phyloP scores from a whole-genome alignment of 2,329 filamentous ascomycete species.

The Paecilomyces formosus region DNA sequence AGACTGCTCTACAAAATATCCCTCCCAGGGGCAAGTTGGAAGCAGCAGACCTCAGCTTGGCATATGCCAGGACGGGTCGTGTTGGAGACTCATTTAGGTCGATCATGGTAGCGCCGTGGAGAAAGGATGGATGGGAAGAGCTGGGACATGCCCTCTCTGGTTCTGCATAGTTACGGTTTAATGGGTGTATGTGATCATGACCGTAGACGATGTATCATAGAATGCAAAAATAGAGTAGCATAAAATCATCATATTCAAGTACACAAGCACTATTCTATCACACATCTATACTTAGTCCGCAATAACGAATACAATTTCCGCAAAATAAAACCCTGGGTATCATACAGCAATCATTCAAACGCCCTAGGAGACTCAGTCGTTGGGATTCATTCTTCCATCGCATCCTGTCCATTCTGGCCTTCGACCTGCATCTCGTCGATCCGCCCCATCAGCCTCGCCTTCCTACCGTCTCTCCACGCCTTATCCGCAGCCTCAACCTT shows the following conservation, averaged over 20 bases:
- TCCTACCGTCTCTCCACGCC: conserved; percentile 64
- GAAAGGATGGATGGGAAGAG: conserved; percentile 54
- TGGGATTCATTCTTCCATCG: conserved; percentile 4
- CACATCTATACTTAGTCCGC: background rate
- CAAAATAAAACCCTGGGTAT: conserved; percentile 2
- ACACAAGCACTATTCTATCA: background rate
- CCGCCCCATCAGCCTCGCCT: conserved; percentile 59
- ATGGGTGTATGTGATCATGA: conserved; percentile 1
- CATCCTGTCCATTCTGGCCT: conserved; percentile 26
- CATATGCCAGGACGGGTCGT: conserved; percentile 66
- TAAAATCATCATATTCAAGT: background rate
- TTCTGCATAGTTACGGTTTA: conserved; percentile 7
- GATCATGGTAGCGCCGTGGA: conserved; percentile 78
- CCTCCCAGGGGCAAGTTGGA: conserved; percentile 64
- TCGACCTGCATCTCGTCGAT: conserved; percentile 33
- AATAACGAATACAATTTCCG: background rate
- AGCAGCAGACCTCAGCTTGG: conserved; percentile 61
- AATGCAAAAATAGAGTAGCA: background rate
- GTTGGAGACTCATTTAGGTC: conserved; percentile 68
- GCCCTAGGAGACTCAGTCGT: background rate
- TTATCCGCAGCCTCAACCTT: conserved; percentile 77
- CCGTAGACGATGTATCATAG: conserved; percentile 1
- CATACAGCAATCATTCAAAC: background rate
- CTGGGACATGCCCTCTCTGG: conserved; percentile 22
- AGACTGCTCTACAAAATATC: conserved; percentile 66